A percentile compares a stretch with the other conserved stretches of the same genome.
Evolutionary conservation across 2,329 filamentous ascomycete genomes (phyloP).

Genomic region (Calonectria crousiana): DNA sequence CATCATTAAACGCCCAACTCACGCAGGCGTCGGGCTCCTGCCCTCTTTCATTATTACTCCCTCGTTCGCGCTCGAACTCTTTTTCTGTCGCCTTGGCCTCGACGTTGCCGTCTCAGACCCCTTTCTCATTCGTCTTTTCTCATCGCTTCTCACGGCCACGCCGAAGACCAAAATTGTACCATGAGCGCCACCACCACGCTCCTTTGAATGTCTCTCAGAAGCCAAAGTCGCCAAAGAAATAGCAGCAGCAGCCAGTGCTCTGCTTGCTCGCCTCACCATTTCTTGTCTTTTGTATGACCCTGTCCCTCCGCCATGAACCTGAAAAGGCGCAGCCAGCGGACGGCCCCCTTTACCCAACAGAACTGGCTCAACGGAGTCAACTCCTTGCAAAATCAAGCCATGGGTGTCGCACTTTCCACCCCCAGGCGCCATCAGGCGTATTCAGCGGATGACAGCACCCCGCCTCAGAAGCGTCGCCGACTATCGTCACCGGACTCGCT

Average conservation of each 20-base stretch:
- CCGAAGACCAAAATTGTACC: slow-evolving; percentile 30
- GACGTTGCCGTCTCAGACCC: slow-evolving; percentile 11
- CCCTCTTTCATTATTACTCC: slow-evolving; percentile 1
- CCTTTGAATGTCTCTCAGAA: slow-evolving; percentile 37
- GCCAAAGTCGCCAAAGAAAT: slow-evolving; percentile 15
- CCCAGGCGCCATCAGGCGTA: slow-evolving; percentile 50
- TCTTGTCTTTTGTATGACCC: slow-evolving; percentile 47
- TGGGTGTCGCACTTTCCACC: slow-evolving; percentile 51
- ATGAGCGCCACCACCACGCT: slow-evolving; percentile 37
- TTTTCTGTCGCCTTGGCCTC: slow-evolving; percentile 11
- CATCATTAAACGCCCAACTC: slow-evolving; percentile 1
- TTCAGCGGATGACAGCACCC: slow-evolving; percentile 50
- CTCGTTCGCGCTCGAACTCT: slow-evolving; percentile 11
- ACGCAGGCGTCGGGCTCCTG: neutral
- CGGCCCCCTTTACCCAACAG: slow-evolving; percentile 66
- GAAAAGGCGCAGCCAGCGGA: slow-evolving; percentile 60
- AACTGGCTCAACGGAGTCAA: slow-evolving; percentile 64
- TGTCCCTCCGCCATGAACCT: slow-evolving; percentile 61
- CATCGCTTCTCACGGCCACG: slow-evolving; percentile 32
- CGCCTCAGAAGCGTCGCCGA: slow-evolving; percentile 64
- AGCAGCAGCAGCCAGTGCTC: slow-evolving; percentile 26
- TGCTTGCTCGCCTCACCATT: slow-evolving; percentile 25
- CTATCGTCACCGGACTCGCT: slow-evolving; percentile 54
- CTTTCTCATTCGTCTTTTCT: slow-evolving; percentile 13
- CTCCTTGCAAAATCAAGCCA: slow-evolving; percentile 55